A percentile compares a stretch with the other conserved stretches of the same genome.
Evolutionary conservation across 148 eudicot genomes (phyloP).

Genomic region (Linanthus parryae): DNA sequence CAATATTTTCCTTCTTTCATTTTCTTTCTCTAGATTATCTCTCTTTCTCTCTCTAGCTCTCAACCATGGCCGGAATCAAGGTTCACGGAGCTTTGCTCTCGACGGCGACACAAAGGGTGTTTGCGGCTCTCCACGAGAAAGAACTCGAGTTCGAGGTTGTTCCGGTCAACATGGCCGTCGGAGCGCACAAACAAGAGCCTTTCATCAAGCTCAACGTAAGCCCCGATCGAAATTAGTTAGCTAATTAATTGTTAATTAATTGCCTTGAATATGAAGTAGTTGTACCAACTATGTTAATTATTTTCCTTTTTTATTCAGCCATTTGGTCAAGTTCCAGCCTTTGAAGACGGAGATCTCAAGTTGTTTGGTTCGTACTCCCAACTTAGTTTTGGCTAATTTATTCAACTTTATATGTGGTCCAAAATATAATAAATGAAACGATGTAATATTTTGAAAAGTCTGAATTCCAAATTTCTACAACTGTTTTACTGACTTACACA

Average conservation of each 20-base stretch:
- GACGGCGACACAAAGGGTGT: constrained; percentile 23
- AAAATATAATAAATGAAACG: too few species aligned
- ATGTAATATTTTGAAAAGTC: too few species aligned
- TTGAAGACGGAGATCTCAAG: constrained; percentile 57
- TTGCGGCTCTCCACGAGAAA: constrained; percentile 33
- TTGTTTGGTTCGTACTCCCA: constrained; percentile 39
- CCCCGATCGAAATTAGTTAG: not conserved
- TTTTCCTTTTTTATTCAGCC: constrained; percentile 26
- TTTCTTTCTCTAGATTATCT: not conserved
- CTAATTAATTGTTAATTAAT: not conserved
- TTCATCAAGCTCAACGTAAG: constrained; percentile 33
- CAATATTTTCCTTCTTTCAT: not conserved
- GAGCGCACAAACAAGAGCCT: constrained; percentile 31
- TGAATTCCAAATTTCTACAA: too few species aligned
- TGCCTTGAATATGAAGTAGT: not conserved
- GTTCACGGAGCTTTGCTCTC: constrained; percentile 31
- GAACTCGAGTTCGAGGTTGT: constrained; percentile 38
- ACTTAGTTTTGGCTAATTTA: too few species aligned
- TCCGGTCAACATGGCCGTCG: constrained; percentile 25
- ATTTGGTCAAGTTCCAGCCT: constrained; percentile 64
- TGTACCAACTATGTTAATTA: not conserved
- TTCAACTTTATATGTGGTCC: too few species aligned
- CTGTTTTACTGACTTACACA: too few species aligned
- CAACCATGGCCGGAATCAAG: constrained; percentile 16
- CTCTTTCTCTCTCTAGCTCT: not conserved